Conservation (phyloP, 148 eudicot species). For the Vaccinium corymbosum region DNA sequence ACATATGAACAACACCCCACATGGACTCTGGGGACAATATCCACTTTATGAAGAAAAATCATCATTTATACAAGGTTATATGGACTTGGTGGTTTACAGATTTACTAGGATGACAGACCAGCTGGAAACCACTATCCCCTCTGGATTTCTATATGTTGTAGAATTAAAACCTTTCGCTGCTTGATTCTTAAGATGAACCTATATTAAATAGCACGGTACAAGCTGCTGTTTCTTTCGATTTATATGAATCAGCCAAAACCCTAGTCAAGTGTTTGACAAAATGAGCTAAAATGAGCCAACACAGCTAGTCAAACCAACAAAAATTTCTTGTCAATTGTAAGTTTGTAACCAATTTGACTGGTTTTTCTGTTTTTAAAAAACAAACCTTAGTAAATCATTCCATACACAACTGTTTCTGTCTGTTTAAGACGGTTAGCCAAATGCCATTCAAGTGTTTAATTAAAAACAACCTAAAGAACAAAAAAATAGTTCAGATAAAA, state of each 20-base stretch:
- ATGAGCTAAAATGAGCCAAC: background rate
- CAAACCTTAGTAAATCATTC: background rate
- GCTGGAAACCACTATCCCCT: background rate
- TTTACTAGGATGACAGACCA: background rate
- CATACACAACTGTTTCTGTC: background rate
- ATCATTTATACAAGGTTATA: background rate
- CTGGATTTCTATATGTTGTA: background rate
- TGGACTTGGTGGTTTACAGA: background rate
- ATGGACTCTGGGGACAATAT: background rate
- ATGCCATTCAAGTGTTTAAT: background rate
- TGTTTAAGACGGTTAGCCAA: background rate
- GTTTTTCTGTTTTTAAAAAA: background rate
- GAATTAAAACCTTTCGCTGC: background rate
- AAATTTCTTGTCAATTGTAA: background rate
- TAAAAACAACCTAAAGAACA: background rate
- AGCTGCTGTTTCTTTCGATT: background rate
- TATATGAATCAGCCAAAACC: background rate
- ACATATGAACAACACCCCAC: background rate
- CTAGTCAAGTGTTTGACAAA: background rate
- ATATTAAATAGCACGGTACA: background rate
- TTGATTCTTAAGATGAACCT: background rate
- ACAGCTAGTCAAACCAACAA: background rate
- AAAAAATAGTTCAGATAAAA: background rate
- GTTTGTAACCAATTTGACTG: background rate
- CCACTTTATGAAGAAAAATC: background rate